Evolutionary conservation across 2,329 filamentous ascomycete genomes (phyloP), one percentile per base, ranked within the genome.

Genomic region (Akanthomyces muscarius): DNA sequence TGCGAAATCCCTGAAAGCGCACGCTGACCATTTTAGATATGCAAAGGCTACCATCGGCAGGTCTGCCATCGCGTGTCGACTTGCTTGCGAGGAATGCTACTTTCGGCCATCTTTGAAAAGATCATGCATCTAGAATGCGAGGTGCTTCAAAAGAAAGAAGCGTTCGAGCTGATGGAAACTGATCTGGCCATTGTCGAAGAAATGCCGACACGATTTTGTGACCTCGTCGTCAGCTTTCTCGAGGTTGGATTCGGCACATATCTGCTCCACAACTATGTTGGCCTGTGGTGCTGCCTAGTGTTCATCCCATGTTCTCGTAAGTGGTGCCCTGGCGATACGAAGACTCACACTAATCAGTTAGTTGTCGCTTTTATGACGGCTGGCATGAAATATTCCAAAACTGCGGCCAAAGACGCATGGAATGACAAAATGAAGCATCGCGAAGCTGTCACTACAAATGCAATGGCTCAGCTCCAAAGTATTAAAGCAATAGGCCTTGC

Each of bases 81-180:
- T 11, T 14, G 38, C 6, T 13, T 55, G 8, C 52, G 52, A 21
- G 52, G 42, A 14, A 30, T 62, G 2, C 51, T 62, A 13, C 25
- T 55, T 13, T 38, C 44, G 5, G 60, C 60, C 10, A 42, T 62
- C 13, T 62, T 62, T 44, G 41, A 56, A 30, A 56, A 56, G 51
- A 25, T 33, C 2, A 13, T 62, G 42, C 21, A 42, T 23, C 16
- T 56, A 21, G 44, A 41, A 33, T 18, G 44, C 33, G 33, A 62
- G 16, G 51, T 30, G 5, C 51, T 55, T 14, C 14, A 21, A 11
- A 62, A 50, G 23, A 30, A 38, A 5, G 44, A 54, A 21, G 44
- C 52, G 7, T 25, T 16, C 3, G 56, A 45, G 7, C 18, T 62
- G 18, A 50, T 62, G 13, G 38, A 33, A 1, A 50, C 21, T 23